Percentiles rank a stretch among this genome's conserved stretches.
These are phyloP conservation scores for Kodamaea neixiangensis DNA, from an alignment of 805 yeast species.

Conservation along the genomic window DNA sequence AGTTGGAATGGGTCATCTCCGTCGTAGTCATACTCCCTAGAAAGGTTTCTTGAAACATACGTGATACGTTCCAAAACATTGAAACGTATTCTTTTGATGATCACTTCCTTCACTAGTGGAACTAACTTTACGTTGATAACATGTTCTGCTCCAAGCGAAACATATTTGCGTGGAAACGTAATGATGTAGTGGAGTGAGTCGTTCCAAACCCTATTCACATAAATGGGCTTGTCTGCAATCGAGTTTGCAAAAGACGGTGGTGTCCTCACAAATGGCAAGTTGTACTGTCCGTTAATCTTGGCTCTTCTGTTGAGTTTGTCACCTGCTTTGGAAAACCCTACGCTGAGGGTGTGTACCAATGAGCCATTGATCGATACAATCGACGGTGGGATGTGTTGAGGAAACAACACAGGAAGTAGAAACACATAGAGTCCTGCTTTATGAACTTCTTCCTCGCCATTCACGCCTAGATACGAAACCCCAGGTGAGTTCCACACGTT, in stretches of 20 bases:
- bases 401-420: slow-evolving; percentile 61
- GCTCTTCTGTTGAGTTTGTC: slow-evolving; percentile 38
- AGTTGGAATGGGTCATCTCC: slow-evolving; percentile 24
- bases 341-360: slow-evolving; percentile 42
- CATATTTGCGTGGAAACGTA: slow-evolving; percentile 68
- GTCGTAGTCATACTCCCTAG: slow-evolving; percentile 56
- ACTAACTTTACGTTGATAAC: slow-evolving; percentile 65
- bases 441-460: slow-evolving; percentile 19
- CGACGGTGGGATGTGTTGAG: slow-evolving; percentile 64
- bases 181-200: slow-evolving; percentile 70
- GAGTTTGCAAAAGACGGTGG: slow-evolving; percentile 61
- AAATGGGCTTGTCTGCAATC: slow-evolving; percentile 69
- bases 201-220: slow-evolving; percentile 75
- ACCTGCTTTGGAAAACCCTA: slow-evolving; percentile 42
- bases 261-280: slow-evolving; percentile 52
- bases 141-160: slow-evolving; percentile 60
- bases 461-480: not conserved
- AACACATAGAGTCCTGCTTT: slow-evolving; percentile 74
- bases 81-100: slow-evolving; percentile 62
- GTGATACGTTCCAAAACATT: slow-evolving; percentile 68
- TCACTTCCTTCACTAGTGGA: slow-evolving; percentile 64
- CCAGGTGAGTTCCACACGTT: not conserved
- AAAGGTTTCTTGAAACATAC: slow-evolving; percentile 57
- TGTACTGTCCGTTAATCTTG: slow-evolving; percentile 30
- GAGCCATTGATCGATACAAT: slow-evolving; percentile 53